A percentile compares a stretch with the other conserved stretches of the same genome.
Conservation (phyloP, 805 yeast genomes). For the Yarrowia sp. region DNA sequence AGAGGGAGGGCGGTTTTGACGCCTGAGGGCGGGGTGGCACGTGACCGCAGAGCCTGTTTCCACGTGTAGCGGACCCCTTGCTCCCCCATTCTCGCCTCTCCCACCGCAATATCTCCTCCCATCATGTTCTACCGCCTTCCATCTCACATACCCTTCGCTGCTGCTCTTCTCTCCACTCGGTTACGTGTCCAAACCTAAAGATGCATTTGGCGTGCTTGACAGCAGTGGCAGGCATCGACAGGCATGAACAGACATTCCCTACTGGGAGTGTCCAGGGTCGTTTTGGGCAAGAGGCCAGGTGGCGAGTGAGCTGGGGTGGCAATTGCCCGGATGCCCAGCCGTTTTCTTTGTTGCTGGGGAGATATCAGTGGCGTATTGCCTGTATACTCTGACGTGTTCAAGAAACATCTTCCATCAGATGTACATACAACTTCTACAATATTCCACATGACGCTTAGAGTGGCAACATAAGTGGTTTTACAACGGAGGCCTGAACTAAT, state of each 20-base stretch:
- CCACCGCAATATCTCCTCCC: not conserved
- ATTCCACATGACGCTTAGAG: not conserved
- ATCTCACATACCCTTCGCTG: not conserved
- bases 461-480: too few relatives aligned
- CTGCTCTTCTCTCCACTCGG: conserved; percentile 36
- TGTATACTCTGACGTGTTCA: not conserved
- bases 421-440: not conserved
- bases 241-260: conserved; percentile 10
- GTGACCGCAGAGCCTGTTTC: not conserved
- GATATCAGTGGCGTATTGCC: not conserved
- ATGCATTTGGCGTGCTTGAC: conserved; percentile 31
- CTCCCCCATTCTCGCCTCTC: too few relatives aligned
- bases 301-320: not conserved
- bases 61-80: not conserved
- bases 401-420: too few relatives aligned
- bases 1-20: not conserved
- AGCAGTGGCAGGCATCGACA: conserved; percentile 25
- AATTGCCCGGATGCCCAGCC: too few relatives aligned
- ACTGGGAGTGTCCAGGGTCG: not conserved
- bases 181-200: conserved; percentile 32
- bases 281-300: conserved; percentile 1
- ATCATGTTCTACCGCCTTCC: conserved; percentile 9
- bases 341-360: not conserved
- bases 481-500: too few relatives aligned
- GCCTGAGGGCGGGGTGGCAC: too few relatives aligned